Conservation (phyloP, 1,284 basidiomycete species). For the Bjerkandera adusta region DNA sequence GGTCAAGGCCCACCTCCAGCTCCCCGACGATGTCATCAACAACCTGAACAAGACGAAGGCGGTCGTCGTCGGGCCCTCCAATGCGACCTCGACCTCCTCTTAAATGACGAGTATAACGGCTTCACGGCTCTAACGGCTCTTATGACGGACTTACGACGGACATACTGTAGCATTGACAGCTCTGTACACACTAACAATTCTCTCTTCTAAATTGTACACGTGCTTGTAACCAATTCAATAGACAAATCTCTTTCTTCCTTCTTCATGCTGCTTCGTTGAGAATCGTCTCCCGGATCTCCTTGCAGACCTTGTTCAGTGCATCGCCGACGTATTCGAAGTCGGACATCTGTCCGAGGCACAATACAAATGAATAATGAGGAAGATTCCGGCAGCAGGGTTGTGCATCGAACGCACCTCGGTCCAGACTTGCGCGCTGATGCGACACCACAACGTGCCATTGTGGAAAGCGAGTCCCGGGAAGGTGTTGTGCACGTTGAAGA, state of each 20-base stretch:
- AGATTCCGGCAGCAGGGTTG: background rate
- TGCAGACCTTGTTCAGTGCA: constrained; percentile 33
- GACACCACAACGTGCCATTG: constrained; percentile 66
- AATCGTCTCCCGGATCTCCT: constrained; percentile 15
- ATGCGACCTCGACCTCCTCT: no score
- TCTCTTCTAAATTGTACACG: no score
- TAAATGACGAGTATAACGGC: no score
- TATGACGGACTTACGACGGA: no score
- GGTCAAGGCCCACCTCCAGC: constrained; percentile 54
- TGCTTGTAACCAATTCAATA: no score
- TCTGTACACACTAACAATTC: no score
- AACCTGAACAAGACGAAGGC: constrained; percentile 49
- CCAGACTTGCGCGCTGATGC: constrained; percentile 73
- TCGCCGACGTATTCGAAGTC: constrained; percentile 53
- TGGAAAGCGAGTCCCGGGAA: constrained; percentile 50
- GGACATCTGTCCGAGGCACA: constrained; percentile 40
- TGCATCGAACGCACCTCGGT: constrained; percentile 42
- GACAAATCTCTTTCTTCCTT: background rate
- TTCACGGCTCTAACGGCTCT: no score
- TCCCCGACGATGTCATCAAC: constrained; percentile 46
- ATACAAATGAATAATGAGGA: no score
- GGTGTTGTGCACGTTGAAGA: constrained; percentile 43
- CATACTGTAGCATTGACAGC: no score
- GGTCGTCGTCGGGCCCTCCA: constrained; percentile 39
- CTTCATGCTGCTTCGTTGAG: background rate